phyloP scores from a whole-genome alignment of 2,329 filamentous ascomycete genomes.

The Aspergillus latus region DNA sequence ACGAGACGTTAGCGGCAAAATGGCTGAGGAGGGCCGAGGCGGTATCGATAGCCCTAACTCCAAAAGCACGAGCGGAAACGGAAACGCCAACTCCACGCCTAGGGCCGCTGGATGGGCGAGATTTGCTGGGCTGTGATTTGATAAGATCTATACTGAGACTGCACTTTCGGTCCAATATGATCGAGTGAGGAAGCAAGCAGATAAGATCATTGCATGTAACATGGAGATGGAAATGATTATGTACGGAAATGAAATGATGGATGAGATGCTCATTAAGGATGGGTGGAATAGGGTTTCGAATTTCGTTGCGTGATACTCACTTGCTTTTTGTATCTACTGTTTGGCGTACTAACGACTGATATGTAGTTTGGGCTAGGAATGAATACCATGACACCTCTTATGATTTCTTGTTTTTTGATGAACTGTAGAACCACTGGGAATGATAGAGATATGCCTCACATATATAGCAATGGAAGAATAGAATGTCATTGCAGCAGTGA shows the following conservation, averaged over 20 bases:
- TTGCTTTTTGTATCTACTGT: slow-evolving; percentile 9
- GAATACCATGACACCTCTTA: slow-evolving; percentile 3
- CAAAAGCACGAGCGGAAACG: slow-evolving; percentile 6
- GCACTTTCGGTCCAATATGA: not conserved
- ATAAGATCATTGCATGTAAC: not conserved
- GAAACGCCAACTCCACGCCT: slow-evolving; percentile 2
- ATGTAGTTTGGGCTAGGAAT: slow-evolving; percentile 3
- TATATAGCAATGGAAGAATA: not conserved
- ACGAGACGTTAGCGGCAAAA: slow-evolving; percentile 49
- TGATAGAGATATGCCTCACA: not conserved
- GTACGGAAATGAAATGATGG: slow-evolving; percentile 2
- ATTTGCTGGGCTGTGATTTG: slow-evolving; percentile 44
- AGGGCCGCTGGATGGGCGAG: slow-evolving; percentile 49
- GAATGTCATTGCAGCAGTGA: not conserved
- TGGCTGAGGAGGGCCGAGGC: slow-evolving; percentile 48
- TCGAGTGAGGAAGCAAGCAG: not conserved
- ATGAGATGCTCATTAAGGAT: slow-evolving; percentile 6
- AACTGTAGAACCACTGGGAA: too few relatives aligned
- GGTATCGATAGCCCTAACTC: slow-evolving; percentile 22
- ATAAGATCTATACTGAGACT: not conserved
- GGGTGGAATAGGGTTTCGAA: not conserved
- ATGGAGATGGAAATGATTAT: not conserved
- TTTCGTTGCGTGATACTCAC: slow-evolving; percentile 15
- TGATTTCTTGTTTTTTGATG: not conserved
- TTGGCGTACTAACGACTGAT: slow-evolving; percentile 14